phyloP scores from a whole-genome alignment of 371 early-diverging fungal genomes.

The Basidiobolus meristosporus region DNA sequence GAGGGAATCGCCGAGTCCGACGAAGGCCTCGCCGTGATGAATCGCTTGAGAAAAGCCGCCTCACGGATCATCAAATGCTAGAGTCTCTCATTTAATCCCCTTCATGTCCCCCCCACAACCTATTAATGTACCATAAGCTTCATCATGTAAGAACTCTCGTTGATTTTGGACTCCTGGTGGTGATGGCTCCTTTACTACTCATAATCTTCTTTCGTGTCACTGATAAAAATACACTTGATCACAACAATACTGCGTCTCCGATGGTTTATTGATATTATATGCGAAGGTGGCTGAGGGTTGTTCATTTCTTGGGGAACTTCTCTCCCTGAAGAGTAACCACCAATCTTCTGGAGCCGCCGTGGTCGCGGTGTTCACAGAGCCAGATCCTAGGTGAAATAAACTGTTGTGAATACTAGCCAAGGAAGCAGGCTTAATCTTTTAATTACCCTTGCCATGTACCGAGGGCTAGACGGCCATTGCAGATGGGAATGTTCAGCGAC shows the following conservation, averaged over 20 bases:
- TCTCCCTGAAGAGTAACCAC: slow-evolving; percentile 62
- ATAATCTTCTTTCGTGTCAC: no score
- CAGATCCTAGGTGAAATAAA: slow-evolving; percentile 23
- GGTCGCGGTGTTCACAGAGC: slow-evolving; percentile 54
- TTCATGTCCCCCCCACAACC: no score
- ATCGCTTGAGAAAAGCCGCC: slow-evolving; percentile 88
- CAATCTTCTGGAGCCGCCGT: slow-evolving; percentile 31
- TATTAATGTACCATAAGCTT: no score
- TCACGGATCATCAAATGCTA: slow-evolving; percentile 28
- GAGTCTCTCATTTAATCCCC: no score
- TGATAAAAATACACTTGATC: no score
- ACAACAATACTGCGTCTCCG: no score
- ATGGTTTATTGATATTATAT: no score
- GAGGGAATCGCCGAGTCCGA: slow-evolving; percentile 62
- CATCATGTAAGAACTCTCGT: no score
- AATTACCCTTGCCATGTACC: slow-evolving; percentile 88
- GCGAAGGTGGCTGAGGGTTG: no score
- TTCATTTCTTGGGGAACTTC: slow-evolving; percentile 8
- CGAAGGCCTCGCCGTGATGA: slow-evolving; percentile 96
- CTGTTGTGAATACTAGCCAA: not conserved
- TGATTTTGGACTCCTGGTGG: no score
- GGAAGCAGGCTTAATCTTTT: not conserved
- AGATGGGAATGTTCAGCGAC: slow-evolving; percentile 73
- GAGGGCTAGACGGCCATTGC: slow-evolving; percentile 49
- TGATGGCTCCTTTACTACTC: no score